Conservation (phyloP, 2,329 filamentous ascomycete genomes). For the Epichloe glyceriae region DNA sequence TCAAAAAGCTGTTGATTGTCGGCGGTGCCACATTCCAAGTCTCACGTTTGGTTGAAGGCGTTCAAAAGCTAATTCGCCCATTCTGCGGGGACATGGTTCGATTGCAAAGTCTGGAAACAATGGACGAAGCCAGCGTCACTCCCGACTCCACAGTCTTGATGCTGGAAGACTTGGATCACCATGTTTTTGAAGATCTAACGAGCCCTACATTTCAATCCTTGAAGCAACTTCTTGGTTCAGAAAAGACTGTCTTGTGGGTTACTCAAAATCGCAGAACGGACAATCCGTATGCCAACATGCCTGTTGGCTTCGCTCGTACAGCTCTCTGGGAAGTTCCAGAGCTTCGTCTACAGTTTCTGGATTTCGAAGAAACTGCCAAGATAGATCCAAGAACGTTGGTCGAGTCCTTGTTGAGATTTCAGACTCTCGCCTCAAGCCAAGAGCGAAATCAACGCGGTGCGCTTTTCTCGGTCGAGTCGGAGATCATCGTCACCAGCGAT, state of each 20-base stretch:
- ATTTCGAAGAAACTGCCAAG: background rate
- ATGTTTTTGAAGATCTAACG: background rate
- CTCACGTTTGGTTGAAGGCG: background rate
- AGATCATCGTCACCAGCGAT: background rate
- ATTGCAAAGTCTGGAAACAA: background rate
- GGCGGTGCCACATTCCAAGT: background rate
- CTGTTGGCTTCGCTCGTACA: background rate
- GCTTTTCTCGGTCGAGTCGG: background rate
- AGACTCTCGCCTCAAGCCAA: background rate
- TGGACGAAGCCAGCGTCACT: background rate
- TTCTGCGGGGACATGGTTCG: background rate
- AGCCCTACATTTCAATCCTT: background rate
- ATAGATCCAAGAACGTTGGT: background rate
- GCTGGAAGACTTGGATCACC: background rate
- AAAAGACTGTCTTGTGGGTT: background rate
- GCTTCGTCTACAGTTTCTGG: slow-evolving; percentile 3
- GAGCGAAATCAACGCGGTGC: background rate
- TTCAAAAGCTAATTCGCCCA: background rate
- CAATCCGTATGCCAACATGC: background rate
- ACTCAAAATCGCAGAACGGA: background rate
- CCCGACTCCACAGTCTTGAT: background rate
- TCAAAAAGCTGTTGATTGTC: background rate
- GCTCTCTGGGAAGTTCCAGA: background rate
- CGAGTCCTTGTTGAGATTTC: background rate
- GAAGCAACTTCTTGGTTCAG: background rate